Percentiles rank a stretch among this genome's conserved stretches.
These are phyloP conservation scores for Cubamyces lactineus DNA, from an alignment of 768 basidiomycete genomes.

Conservation along the genomic window DNA sequence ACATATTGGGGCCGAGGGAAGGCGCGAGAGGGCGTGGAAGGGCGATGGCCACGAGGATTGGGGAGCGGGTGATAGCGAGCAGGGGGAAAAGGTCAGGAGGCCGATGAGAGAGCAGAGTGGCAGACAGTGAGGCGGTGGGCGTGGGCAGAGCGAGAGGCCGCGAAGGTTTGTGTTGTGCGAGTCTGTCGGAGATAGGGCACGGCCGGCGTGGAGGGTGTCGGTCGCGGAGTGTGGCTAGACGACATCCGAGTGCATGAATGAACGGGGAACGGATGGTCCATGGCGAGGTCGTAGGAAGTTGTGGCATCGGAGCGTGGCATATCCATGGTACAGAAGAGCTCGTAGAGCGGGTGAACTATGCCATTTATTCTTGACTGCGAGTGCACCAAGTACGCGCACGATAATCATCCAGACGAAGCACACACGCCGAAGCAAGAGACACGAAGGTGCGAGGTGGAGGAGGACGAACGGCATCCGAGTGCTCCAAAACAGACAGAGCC, in stretches of 20 bases:
- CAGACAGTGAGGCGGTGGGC: not conserved
- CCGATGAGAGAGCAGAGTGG: not conserved
- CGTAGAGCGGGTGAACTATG: not conserved
- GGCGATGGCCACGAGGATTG: not conserved
- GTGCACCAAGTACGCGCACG: no score
- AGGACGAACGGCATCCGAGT: no score
- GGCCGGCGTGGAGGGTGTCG: not conserved
- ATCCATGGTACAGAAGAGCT: not conserved
- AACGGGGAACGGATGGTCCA: not conserved
- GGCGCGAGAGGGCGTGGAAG: not conserved
- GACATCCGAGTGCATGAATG: not conserved
- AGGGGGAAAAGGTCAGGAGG: slow-evolving; percentile 1
- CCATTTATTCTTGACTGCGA: no score
- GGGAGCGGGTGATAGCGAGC: not conserved
- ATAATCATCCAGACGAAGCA: no score
- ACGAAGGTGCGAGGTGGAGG: not conserved
- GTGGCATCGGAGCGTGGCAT: no score
- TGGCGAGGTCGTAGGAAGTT: no score
- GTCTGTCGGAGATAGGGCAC: slow-evolving; percentile 4
- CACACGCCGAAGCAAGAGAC: no score
- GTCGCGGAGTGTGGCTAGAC: not conserved
- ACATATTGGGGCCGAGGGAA: no score
- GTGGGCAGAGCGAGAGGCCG: not conserved
- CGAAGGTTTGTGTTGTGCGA: slow-evolving; percentile 12
- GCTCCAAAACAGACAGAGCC: not conserved